Conservation (phyloP, 2,329 filamentous ascomycete species). For the Alternaria infectoria region DNA sequence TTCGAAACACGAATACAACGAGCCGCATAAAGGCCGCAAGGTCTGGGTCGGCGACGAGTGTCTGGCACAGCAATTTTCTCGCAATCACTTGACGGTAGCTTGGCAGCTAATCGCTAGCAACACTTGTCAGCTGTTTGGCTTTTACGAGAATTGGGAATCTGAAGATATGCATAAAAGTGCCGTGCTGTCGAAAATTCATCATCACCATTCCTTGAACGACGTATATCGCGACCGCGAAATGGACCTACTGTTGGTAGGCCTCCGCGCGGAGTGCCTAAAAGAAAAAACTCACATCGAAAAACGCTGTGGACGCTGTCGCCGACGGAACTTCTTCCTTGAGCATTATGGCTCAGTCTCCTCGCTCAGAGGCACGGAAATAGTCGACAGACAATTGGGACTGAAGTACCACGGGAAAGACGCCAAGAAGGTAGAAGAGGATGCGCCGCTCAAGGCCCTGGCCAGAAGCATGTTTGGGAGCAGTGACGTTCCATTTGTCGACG, state of each 20-base stretch:
- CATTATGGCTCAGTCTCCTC: background rate
- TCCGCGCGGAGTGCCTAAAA: background rate
- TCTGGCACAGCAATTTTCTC: background rate
- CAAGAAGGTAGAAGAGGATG: background rate
- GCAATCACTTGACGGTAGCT: background rate
- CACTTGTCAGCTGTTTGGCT: no score
- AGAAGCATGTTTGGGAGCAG: no score
- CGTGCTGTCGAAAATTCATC: background rate
- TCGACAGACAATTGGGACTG: background rate
- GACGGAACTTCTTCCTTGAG: background rate
- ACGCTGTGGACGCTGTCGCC: background rate
- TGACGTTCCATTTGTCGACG: no score
- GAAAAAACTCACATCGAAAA: background rate
- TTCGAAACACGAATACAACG: no score
- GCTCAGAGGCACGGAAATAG: background rate
- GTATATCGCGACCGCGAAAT: background rate
- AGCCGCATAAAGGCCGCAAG: no score
- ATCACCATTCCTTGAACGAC: background rate
- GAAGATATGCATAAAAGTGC: no score
- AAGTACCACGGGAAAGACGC: background rate
- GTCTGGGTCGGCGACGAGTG: background rate
- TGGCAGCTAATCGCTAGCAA: no score
- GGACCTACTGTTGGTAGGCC: background rate
- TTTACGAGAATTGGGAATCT: background rate
- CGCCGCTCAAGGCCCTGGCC: no score